Percentiles rank a stretch among this genome's conserved stretches.
Conservation (phyloP, 305 asterid species). For the Fraxinus ornus region DNA sequence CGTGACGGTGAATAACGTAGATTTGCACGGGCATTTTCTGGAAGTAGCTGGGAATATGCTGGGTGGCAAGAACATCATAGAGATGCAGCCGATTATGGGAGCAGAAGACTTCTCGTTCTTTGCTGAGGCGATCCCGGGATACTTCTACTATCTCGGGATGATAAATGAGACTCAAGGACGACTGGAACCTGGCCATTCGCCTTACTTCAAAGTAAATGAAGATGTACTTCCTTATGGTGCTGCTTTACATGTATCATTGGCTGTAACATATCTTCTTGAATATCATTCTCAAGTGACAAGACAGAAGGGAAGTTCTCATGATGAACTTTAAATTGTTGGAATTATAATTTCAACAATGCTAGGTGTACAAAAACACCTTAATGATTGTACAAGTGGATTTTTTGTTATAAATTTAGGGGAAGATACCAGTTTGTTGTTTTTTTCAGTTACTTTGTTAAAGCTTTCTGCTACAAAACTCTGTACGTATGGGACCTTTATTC, state of each 20-base stretch:
- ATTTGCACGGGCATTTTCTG: slow-evolving; percentile 44
- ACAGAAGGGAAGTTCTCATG: slow-evolving; percentile 25
- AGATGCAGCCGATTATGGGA: slow-evolving; percentile 45
- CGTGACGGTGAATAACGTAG: slow-evolving; percentile 41
- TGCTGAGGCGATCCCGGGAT: slow-evolving; percentile 57
- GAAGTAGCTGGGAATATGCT: slow-evolving; percentile 41
- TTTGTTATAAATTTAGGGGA: background rate
- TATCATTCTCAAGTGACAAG: slow-evolving; percentile 22
- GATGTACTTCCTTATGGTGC: slow-evolving; percentile 61
- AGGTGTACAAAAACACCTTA: too few relatives aligned
- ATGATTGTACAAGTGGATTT: too few relatives aligned
- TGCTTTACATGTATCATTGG: slow-evolving; percentile 70
- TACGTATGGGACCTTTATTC: background rate
- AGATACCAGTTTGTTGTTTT: background rate
- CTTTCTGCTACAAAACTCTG: background rate
- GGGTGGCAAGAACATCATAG: slow-evolving; percentile 38
- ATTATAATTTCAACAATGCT: background rate
- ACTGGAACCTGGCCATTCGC: slow-evolving; percentile 45
- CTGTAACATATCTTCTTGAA: slow-evolving; percentile 41
- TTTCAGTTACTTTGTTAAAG: background rate
- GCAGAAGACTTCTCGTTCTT: slow-evolving; percentile 65
- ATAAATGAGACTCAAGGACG: slow-evolving; percentile 40
- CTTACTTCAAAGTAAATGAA: slow-evolving; percentile 50
- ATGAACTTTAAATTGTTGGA: slow-evolving; percentile 41
- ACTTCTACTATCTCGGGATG: slow-evolving; percentile 58